Evolutionary conservation across 2,329 filamentous ascomycete species (phyloP).

Genomic region (Arthroderma sp.): DNA sequence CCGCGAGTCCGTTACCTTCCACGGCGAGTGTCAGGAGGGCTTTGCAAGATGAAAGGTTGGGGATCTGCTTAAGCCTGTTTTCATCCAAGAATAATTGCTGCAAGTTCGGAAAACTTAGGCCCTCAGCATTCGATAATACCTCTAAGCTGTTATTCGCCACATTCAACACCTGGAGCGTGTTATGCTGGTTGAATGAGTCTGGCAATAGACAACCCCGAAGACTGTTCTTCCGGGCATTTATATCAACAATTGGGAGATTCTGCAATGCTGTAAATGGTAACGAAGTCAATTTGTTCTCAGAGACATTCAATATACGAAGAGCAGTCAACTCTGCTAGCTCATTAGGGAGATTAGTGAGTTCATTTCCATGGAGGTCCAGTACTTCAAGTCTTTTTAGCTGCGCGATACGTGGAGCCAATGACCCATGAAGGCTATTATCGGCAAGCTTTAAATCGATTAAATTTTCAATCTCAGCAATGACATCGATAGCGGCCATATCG

Average conservation of each 20-base stretch:
- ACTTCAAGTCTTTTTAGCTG: slow-evolving; percentile 58
- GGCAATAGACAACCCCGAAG: slow-evolving; percentile 60
- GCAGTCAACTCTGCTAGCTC: slow-evolving; percentile 53
- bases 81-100: slow-evolving; percentile 63
- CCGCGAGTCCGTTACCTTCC: slow-evolving; percentile 67
- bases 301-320: slow-evolving; percentile 65
- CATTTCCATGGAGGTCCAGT: slow-evolving; percentile 71
- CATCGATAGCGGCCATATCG: slow-evolving; percentile 51
- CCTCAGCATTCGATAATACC: slow-evolving; percentile 34
- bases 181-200: slow-evolving; percentile 43
- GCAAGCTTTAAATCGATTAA: slow-evolving; percentile 71
- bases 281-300: slow-evolving; percentile 60
- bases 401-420: slow-evolving; percentile 50
- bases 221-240: slow-evolving; percentile 65
- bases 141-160: slow-evolving; percentile 62
- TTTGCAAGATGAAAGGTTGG: slow-evolving; percentile 61
- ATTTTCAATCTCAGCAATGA: slow-evolving; percentile 58
- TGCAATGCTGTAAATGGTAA: slow-evolving; percentile 59
- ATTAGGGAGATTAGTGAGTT: slow-evolving; percentile 56
- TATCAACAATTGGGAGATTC: slow-evolving; percentile 56
- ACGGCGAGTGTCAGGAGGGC: slow-evolving; percentile 60
- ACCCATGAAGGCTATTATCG: slow-evolving; percentile 60
- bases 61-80: slow-evolving; percentile 63
- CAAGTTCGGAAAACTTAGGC: slow-evolving; percentile 55
- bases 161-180: slow-evolving; percentile 61